phyloP scores from a whole-genome alignment of 2,329 filamentous ascomycete species.

The Fusarium devonianum region DNA sequence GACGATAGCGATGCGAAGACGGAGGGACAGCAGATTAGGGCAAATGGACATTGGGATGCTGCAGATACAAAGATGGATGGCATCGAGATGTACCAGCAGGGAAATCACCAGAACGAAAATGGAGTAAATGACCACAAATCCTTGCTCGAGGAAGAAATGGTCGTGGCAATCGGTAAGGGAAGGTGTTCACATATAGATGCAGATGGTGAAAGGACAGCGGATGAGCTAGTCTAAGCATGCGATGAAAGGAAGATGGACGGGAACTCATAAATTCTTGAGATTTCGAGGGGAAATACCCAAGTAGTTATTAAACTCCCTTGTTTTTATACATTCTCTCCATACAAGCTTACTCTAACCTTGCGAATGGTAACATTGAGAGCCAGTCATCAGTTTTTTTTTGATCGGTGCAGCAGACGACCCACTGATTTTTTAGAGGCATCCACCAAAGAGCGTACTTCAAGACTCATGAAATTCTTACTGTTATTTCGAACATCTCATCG shows the following conservation, averaged over 20 bases:
- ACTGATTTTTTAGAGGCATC: conserved; percentile 31
- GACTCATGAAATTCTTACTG: background rate
- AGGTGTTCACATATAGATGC: conserved; percentile 19
- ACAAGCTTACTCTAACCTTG: too few species aligned
- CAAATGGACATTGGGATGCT: background rate
- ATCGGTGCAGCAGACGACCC: conserved; percentile 14
- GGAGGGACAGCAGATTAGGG: conserved; percentile 10
- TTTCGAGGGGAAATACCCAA: background rate
- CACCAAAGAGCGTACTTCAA: conserved; percentile 14
- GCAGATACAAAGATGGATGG: conserved; percentile 7
- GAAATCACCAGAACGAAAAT: background rate
- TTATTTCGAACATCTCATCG: background rate
- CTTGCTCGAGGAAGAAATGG: background rate
- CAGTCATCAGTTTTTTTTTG: background rate
- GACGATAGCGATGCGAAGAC: conserved; percentile 22
- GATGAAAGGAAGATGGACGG: too few species aligned
- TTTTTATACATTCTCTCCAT: too few species aligned
- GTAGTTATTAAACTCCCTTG: too few species aligned
- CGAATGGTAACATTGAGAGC: background rate
- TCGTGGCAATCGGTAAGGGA: background rate
- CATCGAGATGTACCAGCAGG: background rate
- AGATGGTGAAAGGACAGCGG: conserved; percentile 14
- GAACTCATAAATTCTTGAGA: background rate
- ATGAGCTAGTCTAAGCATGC: conserved; percentile 7
- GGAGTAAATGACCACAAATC: background rate